These are phyloP conservation scores for Leccinum variicolor DNA, from an alignment of 768 basidiomycete species.

Conservation along the genomic window DNA sequence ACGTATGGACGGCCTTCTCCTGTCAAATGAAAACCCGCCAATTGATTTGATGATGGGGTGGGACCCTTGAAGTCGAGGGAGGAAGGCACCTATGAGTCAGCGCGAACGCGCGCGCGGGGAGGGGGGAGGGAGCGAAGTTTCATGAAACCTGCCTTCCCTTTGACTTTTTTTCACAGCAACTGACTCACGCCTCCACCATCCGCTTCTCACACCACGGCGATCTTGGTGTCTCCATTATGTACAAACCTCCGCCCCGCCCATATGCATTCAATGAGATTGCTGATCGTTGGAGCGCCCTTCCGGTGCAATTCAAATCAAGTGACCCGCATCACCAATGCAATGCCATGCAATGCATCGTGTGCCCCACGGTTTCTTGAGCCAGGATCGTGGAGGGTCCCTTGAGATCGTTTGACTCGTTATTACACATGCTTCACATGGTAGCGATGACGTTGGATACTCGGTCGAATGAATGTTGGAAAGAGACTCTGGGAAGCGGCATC, in stretches of 20 bases:
- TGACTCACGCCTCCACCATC: conserved; percentile 7
- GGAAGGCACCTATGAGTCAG: not conserved
- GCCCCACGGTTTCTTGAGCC: not conserved
- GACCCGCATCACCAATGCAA: not conserved
- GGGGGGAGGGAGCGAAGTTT: not conserved
- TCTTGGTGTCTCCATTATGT: conserved; percentile 12
- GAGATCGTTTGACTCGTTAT: not conserved
- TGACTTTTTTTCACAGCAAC: not conserved
- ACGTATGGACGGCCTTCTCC: conserved; percentile 6
- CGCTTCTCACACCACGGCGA: conserved; percentile 30
- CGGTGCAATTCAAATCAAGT: not conserved
- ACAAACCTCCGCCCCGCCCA: not conserved
- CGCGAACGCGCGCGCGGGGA: not conserved
- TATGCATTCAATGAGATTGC: not conserved
- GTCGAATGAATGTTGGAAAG: not conserved
- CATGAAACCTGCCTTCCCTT: not conserved
- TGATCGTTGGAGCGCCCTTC: not conserved
- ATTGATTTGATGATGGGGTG: not conserved
- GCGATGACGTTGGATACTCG: not conserved
- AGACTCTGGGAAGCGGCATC: not conserved
- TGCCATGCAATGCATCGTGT: not conserved
- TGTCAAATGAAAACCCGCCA: conserved; percentile 8
- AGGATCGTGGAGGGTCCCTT: not conserved
- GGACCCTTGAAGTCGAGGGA: not conserved
- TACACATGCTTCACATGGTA: not conserved